Evolutionary conservation across 768 basidiomycete genomes (phyloP).

Genomic region (Tephrocybe rancida): DNA sequence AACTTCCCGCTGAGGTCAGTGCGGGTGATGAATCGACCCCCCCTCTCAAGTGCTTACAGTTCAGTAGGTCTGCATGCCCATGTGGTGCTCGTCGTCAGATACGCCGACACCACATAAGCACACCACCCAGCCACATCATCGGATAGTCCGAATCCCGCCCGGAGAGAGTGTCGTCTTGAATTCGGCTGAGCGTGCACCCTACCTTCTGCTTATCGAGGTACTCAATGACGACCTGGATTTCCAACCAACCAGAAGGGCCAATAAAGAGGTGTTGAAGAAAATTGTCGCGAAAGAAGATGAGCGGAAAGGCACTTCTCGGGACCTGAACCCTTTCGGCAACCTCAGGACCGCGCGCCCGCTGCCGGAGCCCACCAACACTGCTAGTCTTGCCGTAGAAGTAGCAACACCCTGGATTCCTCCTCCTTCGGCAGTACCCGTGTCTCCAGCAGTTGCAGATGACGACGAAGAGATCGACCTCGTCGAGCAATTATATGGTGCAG

Average conservation of each 20-base stretch:
- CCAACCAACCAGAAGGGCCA: conserved; percentile 79
- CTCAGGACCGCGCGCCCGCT: conserved; percentile 22
- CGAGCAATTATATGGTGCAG: conserved; percentile 89
- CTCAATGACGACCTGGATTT: conserved; percentile 91
- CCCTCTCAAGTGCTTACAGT: not conserved
- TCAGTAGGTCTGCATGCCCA: conserved; percentile 78
- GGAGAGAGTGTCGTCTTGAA: conserved; percentile 98
- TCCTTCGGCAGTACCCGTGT: conserved; percentile 21
- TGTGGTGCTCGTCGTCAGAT: conserved; percentile 85
- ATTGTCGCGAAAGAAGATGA: conserved; percentile 70
- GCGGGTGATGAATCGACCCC: not conserved
- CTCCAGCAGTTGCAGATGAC: conserved; percentile 33
- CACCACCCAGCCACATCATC: conserved; percentile 74
- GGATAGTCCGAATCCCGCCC: conserved; percentile 95
- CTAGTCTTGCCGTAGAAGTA: conserved; percentile 32
- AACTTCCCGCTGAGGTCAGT: conserved; percentile 90
- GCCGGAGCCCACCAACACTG: conserved; percentile 22
- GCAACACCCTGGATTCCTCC: conserved; percentile 20
- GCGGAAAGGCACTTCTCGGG: conserved; percentile 57
- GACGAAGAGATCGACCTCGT: conserved; percentile 96
- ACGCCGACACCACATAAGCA: conserved; percentile 38
- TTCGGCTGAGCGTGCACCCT: conserved; percentile 95
- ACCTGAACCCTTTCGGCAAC: conserved; percentile 49
- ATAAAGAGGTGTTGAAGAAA: conserved; percentile 84
- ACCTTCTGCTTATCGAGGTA: conserved; percentile 90